These are phyloP conservation scores for Cyclotella baltica DNA, from an alignment of 108 stramenopile genomes.

Conservation along the genomic window DNA sequence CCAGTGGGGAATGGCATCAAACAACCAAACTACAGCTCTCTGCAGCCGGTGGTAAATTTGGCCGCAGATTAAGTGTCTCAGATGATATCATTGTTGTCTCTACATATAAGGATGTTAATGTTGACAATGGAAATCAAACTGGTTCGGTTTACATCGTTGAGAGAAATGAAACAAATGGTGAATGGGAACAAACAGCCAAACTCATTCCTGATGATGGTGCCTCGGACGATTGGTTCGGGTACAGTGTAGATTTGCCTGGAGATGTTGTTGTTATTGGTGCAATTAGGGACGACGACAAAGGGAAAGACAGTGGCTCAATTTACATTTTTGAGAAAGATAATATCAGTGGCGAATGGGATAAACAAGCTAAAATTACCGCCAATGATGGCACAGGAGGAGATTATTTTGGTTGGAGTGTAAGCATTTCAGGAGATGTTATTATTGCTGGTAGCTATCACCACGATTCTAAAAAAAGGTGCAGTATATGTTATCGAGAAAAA, in stretches of 20 bases:
- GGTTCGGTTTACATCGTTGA: neutral
- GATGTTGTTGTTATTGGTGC: neutral
- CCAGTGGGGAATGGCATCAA: neutral
- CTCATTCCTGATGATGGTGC: neutral
- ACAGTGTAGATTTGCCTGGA: neutral
- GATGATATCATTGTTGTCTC: neutral
- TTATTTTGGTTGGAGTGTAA: neutral
- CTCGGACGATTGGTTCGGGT: neutral
- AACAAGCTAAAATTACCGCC: neutral
- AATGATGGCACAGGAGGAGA: neutral
- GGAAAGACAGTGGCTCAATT: neutral
- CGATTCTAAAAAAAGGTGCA: too few relatives aligned
- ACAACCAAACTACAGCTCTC: neutral
- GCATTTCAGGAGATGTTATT: neutral
- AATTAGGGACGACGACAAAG: neutral
- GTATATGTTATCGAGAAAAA: too few relatives aligned
- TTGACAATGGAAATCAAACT: neutral
- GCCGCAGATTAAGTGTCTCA: neutral
- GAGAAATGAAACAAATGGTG: neutral
- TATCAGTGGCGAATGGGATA: neutral
- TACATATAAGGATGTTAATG: too few relatives aligned
- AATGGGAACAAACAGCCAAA: neutral
- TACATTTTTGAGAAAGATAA: neutral
- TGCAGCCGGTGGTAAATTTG: neutral
- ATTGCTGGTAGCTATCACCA: too few relatives aligned